Evolutionary conservation across 139 green algal species (phyloP), one percentile per base, ranked within the genome.

Genomic region (Auxenochlorella pyrenoidosa): DNA sequence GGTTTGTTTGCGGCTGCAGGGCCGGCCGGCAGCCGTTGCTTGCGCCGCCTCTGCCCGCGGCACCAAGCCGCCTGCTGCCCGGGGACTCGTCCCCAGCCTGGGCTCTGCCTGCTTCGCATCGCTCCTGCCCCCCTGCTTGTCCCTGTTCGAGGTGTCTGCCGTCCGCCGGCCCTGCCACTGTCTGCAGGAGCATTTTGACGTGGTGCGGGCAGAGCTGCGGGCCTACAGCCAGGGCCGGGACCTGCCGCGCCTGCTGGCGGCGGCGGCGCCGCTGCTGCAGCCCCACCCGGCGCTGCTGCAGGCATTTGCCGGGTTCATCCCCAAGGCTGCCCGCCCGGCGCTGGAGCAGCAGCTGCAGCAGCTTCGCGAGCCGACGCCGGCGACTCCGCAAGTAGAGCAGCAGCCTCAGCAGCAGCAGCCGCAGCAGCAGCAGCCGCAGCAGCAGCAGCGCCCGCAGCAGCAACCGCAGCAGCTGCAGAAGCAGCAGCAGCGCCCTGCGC

Each of bases 291-390:
- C 75, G 41, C 90, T 96, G 84, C 90, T 96, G 26, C 40, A 47
- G 5, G 89, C 86, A 43, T 94, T 97, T 54, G 75, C 70, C 3
- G 58, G 76, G 22, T 96, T 95, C 86, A 79, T 97, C 63, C 90
- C 90, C 28, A 84, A 73, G 30, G 59, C 76, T 2, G 75, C 92
- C 36, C 88, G 91, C n/a, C 80, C 80, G 1, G 13, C 16, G 4
- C 18, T 76, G 80, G 38, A 44, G 80, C 26, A 59, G 41, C 41
- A 41, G 40, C 30, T 85, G 28, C 28, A 77, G 83, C 16, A 81
- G 65, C n/a, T 79, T 66, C 80, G 36, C 1, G 54, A 34, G 26
- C 36, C 5, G 36, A 36, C 26, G 10, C 36, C 28, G 70, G 19
- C 24, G 5, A 22, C 75, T 0, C 1, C 54, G 38, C 26, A 66